Percentiles rank a stretch among this genome's conserved stretches.
Evolutionary conservation across 2,329 filamentous ascomycete species (phyloP).

Genomic region (Botrytis galanthina): DNA sequence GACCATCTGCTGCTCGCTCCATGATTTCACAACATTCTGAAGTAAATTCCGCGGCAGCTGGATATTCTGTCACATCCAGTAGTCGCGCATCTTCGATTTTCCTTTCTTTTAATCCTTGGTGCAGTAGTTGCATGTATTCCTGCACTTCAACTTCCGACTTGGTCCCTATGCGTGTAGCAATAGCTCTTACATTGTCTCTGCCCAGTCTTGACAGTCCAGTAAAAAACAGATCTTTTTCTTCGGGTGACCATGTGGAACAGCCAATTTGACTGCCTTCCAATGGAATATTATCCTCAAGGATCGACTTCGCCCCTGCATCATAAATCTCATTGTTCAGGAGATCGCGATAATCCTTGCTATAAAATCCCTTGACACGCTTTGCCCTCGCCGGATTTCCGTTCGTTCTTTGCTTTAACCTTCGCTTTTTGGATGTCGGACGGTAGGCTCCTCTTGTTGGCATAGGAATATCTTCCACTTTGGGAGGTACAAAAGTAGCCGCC

Average conservation of each 20-base stretch:
- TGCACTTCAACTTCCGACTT: slow-evolving; percentile 75
- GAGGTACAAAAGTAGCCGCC: slow-evolving; percentile 34
- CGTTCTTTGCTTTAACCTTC: slow-evolving; percentile 22
- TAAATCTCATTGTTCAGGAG: slow-evolving; percentile 57
- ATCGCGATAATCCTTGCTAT: slow-evolving; percentile 49
- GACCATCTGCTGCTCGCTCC: slow-evolving; percentile 64
- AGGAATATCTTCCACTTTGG: slow-evolving; percentile 31
- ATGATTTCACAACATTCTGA: slow-evolving; percentile 62
- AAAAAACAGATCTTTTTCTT: slow-evolving; percentile 73
- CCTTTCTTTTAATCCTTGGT: slow-evolving; percentile 43
- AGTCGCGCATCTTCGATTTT: slow-evolving; percentile 28
- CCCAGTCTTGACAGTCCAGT: slow-evolving; percentile 63
- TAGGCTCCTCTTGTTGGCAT: slow-evolving; percentile 23
- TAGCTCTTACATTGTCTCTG: slow-evolving; percentile 56
- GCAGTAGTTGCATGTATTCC: slow-evolving; percentile 65
- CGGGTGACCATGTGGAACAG: slow-evolving; percentile 63
- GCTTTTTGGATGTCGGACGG: slow-evolving; percentile 25
- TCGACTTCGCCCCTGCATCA: slow-evolving; percentile 44
- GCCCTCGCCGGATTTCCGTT: slow-evolving; percentile 25
- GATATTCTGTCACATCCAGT: slow-evolving; percentile 55
- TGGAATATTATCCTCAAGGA: slow-evolving; percentile 34
- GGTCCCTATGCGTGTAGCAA: slow-evolving; percentile 61
- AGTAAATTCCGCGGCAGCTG: slow-evolving; percentile 71
- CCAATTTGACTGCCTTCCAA: slow-evolving; percentile 60
- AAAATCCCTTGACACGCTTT: slow-evolving; percentile 42